A percentile compares a stretch with the other conserved stretches of the same genome.
Evolutionary conservation across 306 rosid species (phyloP).

Genomic region (Vigna reflexopilosa): DNA sequence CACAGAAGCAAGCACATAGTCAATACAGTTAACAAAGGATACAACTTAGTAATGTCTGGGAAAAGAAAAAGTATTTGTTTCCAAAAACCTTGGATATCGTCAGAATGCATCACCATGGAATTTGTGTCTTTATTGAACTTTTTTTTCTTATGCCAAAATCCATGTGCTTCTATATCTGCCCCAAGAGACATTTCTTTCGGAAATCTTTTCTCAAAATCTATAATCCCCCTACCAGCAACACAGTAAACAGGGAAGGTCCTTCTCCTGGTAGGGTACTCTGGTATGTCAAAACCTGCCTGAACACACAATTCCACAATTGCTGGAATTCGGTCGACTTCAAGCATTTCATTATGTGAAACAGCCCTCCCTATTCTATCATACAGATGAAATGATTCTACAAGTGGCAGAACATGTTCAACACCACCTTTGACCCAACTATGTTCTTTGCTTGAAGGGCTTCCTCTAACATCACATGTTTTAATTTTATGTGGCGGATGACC

Average conservation of each 20-base stretch:
- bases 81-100: too few species aligned
- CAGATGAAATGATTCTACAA: constrained; percentile 69
- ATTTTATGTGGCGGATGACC: constrained; percentile 77
- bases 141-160: constrained; percentile 60
- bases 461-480: constrained; percentile 69
- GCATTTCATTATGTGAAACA: constrained; percentile 72
- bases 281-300: constrained; percentile 75
- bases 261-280: constrained; percentile 71
- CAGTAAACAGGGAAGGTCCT: constrained; percentile 69
- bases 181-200: constrained; percentile 54
- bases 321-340: constrained; percentile 70
- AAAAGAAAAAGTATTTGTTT: too few species aligned
- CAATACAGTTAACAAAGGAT: too few species aligned
- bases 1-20: too few species aligned
- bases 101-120: too few species aligned
- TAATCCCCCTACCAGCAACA: constrained; percentile 65
- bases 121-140: constrained; percentile 17
- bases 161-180: constrained; percentile 56
- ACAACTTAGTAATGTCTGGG: too few species aligned
- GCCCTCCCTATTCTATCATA: constrained; percentile 77
- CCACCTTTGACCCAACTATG: constrained; percentile 72
- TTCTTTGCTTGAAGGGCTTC: constrained; percentile 68
- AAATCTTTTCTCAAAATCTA: constrained; percentile 74
- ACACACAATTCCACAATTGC: constrained; percentile 73
- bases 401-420: constrained; percentile 61